These are phyloP conservation scores for Asterochloris erici DNA, from an alignment of 139 green algal species.

Conservation along the genomic window DNA sequence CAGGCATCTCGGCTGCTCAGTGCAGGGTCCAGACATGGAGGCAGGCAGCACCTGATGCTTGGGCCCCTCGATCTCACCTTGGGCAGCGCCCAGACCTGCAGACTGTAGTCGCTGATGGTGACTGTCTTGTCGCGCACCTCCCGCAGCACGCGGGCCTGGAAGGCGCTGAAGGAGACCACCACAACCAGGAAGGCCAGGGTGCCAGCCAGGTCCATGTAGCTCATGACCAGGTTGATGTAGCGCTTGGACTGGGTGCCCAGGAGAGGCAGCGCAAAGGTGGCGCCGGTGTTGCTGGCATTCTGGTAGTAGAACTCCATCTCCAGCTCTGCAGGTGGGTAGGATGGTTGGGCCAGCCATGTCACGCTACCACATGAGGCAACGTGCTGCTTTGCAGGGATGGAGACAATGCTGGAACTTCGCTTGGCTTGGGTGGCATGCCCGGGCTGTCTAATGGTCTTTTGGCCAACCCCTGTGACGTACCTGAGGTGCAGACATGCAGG, in stretches of 20 bases:
- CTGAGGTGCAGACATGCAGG: too few species aligned
- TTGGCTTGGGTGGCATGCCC: too few species aligned
- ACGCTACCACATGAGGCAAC: too few species aligned
- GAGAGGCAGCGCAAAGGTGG: background rate
- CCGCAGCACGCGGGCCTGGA: slow-evolving; percentile 5
- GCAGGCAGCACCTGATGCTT: background rate
- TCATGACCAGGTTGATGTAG: slow-evolving; percentile 16
- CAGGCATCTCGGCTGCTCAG: too few species aligned
- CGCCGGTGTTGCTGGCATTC: slow-evolving; percentile 18
- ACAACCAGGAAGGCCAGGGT: slow-evolving; percentile 17
- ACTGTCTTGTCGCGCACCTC: slow-evolving; percentile 20
- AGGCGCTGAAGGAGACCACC: slow-evolving; percentile 5
- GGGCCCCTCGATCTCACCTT: background rate
- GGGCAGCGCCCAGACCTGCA: slow-evolving; percentile 27
- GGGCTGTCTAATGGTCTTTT: too few species aligned
- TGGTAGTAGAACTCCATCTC: slow-evolving; percentile 15
- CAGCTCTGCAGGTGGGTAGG: background rate
- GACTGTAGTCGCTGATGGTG: slow-evolving; percentile 32
- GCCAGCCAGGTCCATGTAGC: slow-evolving; percentile 16
- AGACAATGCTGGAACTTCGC: too few species aligned
- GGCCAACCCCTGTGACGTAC: too few species aligned
- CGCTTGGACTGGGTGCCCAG: slow-evolving; percentile 19
- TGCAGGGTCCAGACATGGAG: too few species aligned
- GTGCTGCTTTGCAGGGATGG: too few species aligned
- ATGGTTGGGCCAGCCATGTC: too few species aligned